Conservation (phyloP, 495 filamentous ascomycete species). For the Hypoxylon lenormandii region DNA sequence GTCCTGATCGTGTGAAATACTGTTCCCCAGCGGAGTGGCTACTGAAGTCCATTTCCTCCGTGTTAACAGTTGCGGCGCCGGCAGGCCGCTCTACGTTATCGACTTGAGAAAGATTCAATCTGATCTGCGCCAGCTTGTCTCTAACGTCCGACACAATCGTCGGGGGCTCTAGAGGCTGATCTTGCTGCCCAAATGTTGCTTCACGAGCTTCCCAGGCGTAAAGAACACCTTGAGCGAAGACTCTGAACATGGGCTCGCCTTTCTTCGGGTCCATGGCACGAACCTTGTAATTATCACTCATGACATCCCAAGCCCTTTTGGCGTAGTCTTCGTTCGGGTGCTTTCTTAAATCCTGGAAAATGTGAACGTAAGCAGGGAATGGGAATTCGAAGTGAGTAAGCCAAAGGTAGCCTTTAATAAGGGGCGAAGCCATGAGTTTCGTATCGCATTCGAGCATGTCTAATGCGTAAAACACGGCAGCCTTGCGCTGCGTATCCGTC, state of each 20-base stretch:
- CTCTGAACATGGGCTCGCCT: constrained; percentile 54
- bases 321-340: constrained; percentile 53
- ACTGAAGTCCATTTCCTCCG: no score
- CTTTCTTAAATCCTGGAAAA: constrained; percentile 60
- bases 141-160: not conserved
- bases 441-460: constrained; percentile 63
- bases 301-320: constrained; percentile 59
- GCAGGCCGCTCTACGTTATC: no score
- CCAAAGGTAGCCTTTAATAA: constrained; percentile 63
- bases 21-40: no score
- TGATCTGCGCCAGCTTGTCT: not conserved
- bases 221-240: constrained; percentile 61
- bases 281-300: constrained; percentile 65
- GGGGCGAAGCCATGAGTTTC: constrained; percentile 61
- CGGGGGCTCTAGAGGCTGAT: not conserved
- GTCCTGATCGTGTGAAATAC: no score
- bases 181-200: not conserved
- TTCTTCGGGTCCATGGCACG: constrained; percentile 30
- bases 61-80: no score
- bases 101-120: not conserved
- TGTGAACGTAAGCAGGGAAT: constrained; percentile 64
- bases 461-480: constrained; percentile 57
- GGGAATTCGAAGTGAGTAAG: constrained; percentile 62
- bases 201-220: constrained; percentile 57
- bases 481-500: constrained; percentile 55